Base-by-base conservation (phyloP, 1,284 basidiomycete genomes). In the Ceratobasidium sp. region DNA sequence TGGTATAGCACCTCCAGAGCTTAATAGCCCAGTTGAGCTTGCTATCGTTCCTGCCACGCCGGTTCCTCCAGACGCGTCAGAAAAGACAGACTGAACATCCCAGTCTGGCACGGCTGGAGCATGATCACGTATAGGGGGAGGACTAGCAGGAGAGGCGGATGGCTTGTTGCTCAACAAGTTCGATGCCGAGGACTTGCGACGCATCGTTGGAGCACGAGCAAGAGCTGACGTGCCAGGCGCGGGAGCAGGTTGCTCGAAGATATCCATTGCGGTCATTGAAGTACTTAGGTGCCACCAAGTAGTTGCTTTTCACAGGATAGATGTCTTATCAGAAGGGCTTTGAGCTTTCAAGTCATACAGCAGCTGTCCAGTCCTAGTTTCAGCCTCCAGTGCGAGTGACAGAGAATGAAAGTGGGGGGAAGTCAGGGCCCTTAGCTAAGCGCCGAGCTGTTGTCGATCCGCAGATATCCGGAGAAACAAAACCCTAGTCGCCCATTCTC, bases 101-200 rank as follows among this genome's bases (percentile, higher is more conserved):
- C 89, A 91, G 76, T 91, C 88, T 47, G 84, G 82, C 39, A 87
- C 83, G 15, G 87, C 83, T 0, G 85, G 86, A 1, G 81, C 80
- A 35, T 84, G 77, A 33, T 82, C 79, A 1, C 81, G 79, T 49
- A 71, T 39, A 35, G 60, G 69, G 20, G 31, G 78, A 49, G 78
- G 61, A 13, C 65, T 68, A 23, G 65, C 37, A 51, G 77, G 76
- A 47, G 60, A 66, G 7, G 56, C 23, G 51, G 39, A 58, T 26
- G 45, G 33, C 65, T 69, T 58, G 51, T 92, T 94, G 87, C 93
- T 89, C 49, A 94, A 87, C 68, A 94, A 86, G 83, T 93, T 94
- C 84, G 93, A 92, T 0, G 92, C 92, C 1, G 92, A 94, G 23
- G 92, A 93, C 84, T 94, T 94, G 79, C 93, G 89, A 79, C 93